These are phyloP conservation scores for Metarhizium anisopliae DNA, from an alignment of 2,329 filamentous ascomycete species.

Conservation along the genomic window DNA sequence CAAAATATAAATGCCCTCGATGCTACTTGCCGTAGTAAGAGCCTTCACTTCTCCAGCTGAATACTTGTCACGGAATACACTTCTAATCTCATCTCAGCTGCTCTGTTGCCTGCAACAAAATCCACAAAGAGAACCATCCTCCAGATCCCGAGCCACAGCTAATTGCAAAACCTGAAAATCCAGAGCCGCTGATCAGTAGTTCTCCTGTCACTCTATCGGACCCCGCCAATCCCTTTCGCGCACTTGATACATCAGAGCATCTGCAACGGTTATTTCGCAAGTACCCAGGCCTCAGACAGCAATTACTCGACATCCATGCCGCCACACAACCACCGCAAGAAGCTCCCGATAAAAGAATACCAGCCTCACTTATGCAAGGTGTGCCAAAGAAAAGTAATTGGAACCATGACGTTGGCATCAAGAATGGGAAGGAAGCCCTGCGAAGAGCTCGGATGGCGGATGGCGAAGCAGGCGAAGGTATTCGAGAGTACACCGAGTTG, in stretches of 20 bases:
- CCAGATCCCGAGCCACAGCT: conserved; percentile 25
- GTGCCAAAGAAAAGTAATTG: conserved; percentile 35
- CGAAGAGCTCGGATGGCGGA: conserved; percentile 39
- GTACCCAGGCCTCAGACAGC: conserved; percentile 40
- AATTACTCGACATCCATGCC: conserved; percentile 39
- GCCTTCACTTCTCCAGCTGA: not conserved
- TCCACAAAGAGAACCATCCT: conserved; percentile 41
- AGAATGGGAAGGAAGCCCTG: conserved; percentile 45
- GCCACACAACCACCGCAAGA: conserved; percentile 38
- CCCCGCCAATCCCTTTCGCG: conserved; percentile 36
- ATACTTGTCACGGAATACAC: not conserved
- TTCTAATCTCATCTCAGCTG: conserved; percentile 32
- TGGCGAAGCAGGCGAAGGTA: conserved; percentile 47
- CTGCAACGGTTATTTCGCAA: conserved; percentile 41
- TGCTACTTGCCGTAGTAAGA: conserved; percentile 51
- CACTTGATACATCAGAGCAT: conserved; percentile 40
- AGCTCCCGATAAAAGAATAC: conserved; percentile 16
- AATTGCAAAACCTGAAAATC: conserved; percentile 9
- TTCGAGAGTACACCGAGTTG: conserved; percentile 52
- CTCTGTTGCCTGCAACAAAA: conserved; percentile 47
- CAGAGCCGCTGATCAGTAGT: not conserved
- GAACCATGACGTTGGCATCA: conserved; percentile 49
- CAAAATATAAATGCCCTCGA: conserved; percentile 55
- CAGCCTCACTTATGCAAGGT: conserved; percentile 24
- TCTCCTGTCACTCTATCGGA: conserved; percentile 8